These are phyloP conservation scores for Macrolepiota dolichaula DNA, from an alignment of 768 basidiomycete genomes.

Conservation along the genomic window DNA sequence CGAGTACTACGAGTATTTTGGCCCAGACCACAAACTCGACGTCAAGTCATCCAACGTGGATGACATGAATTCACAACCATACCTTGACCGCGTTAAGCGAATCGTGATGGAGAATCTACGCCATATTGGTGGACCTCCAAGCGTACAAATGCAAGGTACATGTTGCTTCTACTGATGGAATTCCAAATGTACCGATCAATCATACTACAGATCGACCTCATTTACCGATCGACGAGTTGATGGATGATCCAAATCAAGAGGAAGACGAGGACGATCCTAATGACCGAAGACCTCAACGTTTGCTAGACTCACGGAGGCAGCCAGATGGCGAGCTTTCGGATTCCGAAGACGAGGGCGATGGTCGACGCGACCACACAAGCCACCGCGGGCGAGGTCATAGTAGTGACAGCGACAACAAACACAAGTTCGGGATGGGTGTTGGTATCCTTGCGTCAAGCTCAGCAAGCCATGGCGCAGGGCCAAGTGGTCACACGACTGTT, in stretches of 20 bases:
- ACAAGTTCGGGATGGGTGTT: conserved; percentile 63
- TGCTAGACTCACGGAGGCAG: conserved; percentile 80
- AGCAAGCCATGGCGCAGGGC: conserved; percentile 66
- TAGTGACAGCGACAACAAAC: conserved; percentile 39
- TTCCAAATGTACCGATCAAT: conserved; percentile 1
- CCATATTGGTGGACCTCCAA: conserved; percentile 83
- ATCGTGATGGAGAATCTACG: conserved; percentile 91
- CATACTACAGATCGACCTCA: conserved; percentile 69
- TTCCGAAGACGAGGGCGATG: conserved; percentile 96
- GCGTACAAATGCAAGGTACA: conserved; percentile 87
- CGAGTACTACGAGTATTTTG: conserved; percentile 99
- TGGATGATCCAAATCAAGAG: conserved; percentile 79
- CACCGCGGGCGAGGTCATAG: conserved; percentile 55
- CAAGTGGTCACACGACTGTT: conserved; percentile 64
- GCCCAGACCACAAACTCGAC: conserved; percentile 94
- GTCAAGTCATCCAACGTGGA: conserved; percentile 94
- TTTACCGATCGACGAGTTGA: conserved; percentile 77
- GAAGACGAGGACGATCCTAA: conserved; percentile 81
- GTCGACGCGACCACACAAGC: conserved; percentile 63
- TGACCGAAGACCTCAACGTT: conserved; percentile 67
- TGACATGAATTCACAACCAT: conserved; percentile 90
- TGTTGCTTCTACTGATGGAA: not conserved
- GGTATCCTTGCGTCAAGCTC: conserved; percentile 70
- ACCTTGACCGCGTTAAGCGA: conserved; percentile 88
- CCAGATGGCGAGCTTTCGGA: conserved; percentile 90